These are phyloP conservation scores for Annulohypoxylon maeteangense DNA, from an alignment of 495 filamentous ascomycete genomes.

Conservation along the genomic window DNA sequence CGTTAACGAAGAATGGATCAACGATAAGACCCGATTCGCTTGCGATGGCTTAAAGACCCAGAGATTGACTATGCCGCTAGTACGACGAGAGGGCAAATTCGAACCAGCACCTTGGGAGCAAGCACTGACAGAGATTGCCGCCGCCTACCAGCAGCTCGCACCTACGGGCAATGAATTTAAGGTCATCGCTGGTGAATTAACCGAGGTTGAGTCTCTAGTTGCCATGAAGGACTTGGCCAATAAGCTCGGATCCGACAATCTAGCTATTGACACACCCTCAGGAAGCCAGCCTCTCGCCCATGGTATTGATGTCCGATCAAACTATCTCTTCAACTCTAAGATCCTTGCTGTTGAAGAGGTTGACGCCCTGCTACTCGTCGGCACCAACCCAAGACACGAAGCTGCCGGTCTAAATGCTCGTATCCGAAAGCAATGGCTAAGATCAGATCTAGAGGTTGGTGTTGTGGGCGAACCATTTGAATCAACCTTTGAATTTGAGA, in stretches of 20 bases:
- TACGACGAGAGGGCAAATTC: conserved; percentile 88
- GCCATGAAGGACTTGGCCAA: conserved; percentile 97
- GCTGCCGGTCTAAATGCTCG: conserved; percentile 94
- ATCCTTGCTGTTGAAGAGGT: conserved; percentile 93
- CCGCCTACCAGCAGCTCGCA: conserved; percentile 76
- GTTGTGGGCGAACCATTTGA: conserved; percentile 92
- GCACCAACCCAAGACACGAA: conserved; percentile 94
- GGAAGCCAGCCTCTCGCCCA: conserved; percentile 88
- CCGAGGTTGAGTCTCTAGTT: conserved; percentile 90
- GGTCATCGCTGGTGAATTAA: conserved; percentile 88
- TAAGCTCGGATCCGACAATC: conserved; percentile 94
- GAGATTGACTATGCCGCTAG: conserved; percentile 88
- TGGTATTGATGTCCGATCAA: conserved; percentile 91
- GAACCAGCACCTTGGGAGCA: conserved; percentile 94
- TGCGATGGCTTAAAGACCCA: conserved; percentile 98
- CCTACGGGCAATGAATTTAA: conserved; percentile 94
- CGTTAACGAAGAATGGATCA: conserved; percentile 99
- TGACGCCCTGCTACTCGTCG: conserved; percentile 89
- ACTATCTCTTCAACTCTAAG: conserved; percentile 95
- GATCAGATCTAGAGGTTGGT: conserved; percentile 92
- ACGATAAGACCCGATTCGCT: conserved; percentile 96
- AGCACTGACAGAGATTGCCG: conserved; percentile 83
- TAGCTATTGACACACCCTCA: conserved; percentile 88
- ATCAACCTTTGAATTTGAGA: conserved; percentile 91
- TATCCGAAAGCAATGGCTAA: conserved; percentile 96